Base-by-base conservation (phyloP, 2,329 filamentous ascomycete species). In the Pseudogymnoascus sp. region DNA sequence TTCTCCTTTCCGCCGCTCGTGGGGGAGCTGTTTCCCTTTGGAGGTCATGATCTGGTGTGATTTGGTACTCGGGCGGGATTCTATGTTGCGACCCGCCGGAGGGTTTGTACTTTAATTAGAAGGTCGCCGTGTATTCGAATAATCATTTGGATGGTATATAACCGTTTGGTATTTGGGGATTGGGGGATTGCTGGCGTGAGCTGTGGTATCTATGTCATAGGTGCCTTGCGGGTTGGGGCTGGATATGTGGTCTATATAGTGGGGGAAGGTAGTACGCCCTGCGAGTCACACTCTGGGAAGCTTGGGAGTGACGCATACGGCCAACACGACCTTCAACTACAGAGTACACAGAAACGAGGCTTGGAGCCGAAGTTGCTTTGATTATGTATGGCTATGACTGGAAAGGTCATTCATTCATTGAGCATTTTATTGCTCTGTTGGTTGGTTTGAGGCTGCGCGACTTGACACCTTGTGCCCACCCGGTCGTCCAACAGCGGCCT, bases 1-100 rank as follows among this genome's bases (percentile, higher is more conserved):
- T 77, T 97, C 92, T 67, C 91, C 91, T 76, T 90, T 91, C 67
- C 90, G 87, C 74, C 89, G 84, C 75, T 96, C 92, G 70, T 90
- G 86, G 39, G 84, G 81, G 62, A 86, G 82, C 70, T 86, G 81
- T 73, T 87, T 89, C 62, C 75, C 72, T 58, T 58, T 58, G 54
- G 16, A 22, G 32, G 54, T 58, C 32, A 38, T 38, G 47, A 18
- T 58, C 30, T 37, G 41, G 41, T 39, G 34, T 50, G 25, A 20
- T 41, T 30, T 32, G 16, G 37, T 54, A 7, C 3, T 7, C 11
- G 30, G 35, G 25, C 54, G 25, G n/a, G 5, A 8, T 35, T 37
- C 57, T 35, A 35, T 37, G 57, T 58, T 9, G 28, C 35, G 20
- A 58, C 57, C 57, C 35, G 57, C 22, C 57, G 57, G n/a, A 39